Evolutionary conservation across 805 yeast species (phyloP), one percentile per base, ranked within the genome.

Genomic region (Yamadazyma scolyti): DNA sequence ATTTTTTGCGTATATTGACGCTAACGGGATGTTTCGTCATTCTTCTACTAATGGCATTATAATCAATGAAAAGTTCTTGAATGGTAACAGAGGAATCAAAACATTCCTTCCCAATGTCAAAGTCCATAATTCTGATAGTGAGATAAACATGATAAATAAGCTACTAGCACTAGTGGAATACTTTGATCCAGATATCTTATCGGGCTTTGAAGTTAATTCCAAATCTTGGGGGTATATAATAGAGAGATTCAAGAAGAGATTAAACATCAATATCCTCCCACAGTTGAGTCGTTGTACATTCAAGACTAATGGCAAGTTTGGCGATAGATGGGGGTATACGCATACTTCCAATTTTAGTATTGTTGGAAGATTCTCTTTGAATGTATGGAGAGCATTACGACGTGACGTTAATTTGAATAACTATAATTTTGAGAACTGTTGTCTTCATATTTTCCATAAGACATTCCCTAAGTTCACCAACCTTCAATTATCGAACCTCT

Each of bases 221-320:
- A 46, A 73, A 0, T 85, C 97, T 0, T 90, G 97, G 97, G 97
- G 98, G 0, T 93, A 84, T 47, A 31, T 89, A 0, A 67, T 84
- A 16, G 93, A 84, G 31, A 54, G 98, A 27, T 69, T 73, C 34
- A 51, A 62, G 11, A 39, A 36, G 0, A 56, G 49, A 2, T 67
- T 67, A 45, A 73, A 71, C 2, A 55, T 70, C 9, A 82, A 85
- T 42, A 41, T 87, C 3, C 52, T 72, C n/a, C 60, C 66, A 0
- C 71, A 75, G 25, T 50, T 88, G 1, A 76, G 95, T 1, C 59
- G 96, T 33, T 80, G 80, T 0, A 55, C 48, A 1, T 44, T 37
- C 15, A 70, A 71, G 24, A 61, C 68, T 20, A 65, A 64, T 23
- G 77, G 75, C 20, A 80, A 73, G 45, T 50, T 68, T 27, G 75